These are phyloP conservation scores for Xylariaceae sp. DNA, from an alignment of 2,329 filamentous ascomycete species.

Conservation along the genomic window DNA sequence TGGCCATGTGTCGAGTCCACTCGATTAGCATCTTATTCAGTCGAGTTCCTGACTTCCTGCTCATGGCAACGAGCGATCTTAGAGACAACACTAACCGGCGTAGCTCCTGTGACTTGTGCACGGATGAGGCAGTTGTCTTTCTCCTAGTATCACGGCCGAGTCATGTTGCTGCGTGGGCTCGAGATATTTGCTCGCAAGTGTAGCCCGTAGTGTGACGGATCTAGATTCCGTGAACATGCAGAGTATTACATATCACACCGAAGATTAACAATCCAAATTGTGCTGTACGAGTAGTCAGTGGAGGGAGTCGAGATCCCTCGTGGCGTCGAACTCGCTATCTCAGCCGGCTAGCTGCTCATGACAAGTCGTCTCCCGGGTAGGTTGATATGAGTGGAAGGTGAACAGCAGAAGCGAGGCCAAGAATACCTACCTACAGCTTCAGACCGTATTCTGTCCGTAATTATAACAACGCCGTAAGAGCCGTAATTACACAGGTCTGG, in stretches of 20 bases:
- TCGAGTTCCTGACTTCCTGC: background rate
- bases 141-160: background rate
- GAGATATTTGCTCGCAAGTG: too few relatives aligned
- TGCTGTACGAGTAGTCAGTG: background rate
- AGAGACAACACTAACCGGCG: background rate
- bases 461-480: too few relatives aligned
- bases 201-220: too few relatives aligned
- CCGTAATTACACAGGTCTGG: too few relatives aligned
- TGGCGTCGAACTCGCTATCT: background rate
- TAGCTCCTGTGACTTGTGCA: background rate
- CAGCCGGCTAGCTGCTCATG: background rate
- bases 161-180: too few relatives aligned
- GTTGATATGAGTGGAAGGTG: background rate
- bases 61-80: background rate
- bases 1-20: background rate
- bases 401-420: too few relatives aligned
- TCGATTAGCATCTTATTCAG: background rate
- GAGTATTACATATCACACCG: too few relatives aligned
- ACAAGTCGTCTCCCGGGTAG: background rate
- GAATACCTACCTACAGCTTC: background rate
- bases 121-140: background rate
- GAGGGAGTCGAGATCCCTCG: background rate
- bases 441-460: background rate
- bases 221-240: too few relatives aligned
- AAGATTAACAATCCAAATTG: background rate